These are phyloP conservation scores for Saccharomycopsis capsularis DNA, from an alignment of 805 yeast species.

Conservation along the genomic window DNA sequence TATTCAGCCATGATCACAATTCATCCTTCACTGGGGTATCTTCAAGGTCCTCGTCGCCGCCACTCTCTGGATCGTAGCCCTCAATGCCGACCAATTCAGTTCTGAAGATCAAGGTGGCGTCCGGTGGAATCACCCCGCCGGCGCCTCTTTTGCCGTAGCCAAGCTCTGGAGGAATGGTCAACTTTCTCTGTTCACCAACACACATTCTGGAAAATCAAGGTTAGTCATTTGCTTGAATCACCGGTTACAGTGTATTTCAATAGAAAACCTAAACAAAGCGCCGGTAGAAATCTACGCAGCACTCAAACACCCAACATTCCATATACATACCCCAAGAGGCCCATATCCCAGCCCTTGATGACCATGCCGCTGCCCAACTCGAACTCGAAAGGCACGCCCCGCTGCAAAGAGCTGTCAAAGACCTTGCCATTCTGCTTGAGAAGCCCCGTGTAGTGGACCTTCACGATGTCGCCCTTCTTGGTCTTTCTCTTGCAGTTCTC, in stretches of 20 bases:
- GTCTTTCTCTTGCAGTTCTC: constrained; percentile 53
- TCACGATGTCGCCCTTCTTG: constrained; percentile 55
- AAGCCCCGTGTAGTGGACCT: constrained; percentile 75
- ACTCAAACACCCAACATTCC: too few relatives aligned
- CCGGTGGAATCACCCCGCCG: constrained; percentile 72
- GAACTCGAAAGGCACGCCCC: constrained; percentile 65
- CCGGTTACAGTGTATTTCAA: not conserved
- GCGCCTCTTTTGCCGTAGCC: constrained; percentile 76
- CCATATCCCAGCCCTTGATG: constrained; percentile 88
- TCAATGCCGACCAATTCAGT: constrained; percentile 54
- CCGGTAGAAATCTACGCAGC: not conserved
- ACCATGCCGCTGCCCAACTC: constrained; percentile 74
- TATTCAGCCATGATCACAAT: too few relatives aligned
- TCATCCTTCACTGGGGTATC: too few relatives aligned
- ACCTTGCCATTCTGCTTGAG: constrained; percentile 54
- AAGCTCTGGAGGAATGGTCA: constrained; percentile 70
- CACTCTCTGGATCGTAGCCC: constrained; percentile 11
- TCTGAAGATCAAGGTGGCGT: constrained; percentile 62
- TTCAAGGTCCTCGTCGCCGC: not conserved
- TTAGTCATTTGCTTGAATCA: not conserved
- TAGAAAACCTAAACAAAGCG: not conserved
- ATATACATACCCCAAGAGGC: constrained; percentile 36
- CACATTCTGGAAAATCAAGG: constrained; percentile 46
- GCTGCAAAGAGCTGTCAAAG: constrained; percentile 65
- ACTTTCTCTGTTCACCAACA: constrained; percentile 75